A percentile compares a stretch with the other conserved stretches of the same genome.
Conservation (phyloP, 768 basidiomycete species). For the Kwoniella dendrophila region DNA sequence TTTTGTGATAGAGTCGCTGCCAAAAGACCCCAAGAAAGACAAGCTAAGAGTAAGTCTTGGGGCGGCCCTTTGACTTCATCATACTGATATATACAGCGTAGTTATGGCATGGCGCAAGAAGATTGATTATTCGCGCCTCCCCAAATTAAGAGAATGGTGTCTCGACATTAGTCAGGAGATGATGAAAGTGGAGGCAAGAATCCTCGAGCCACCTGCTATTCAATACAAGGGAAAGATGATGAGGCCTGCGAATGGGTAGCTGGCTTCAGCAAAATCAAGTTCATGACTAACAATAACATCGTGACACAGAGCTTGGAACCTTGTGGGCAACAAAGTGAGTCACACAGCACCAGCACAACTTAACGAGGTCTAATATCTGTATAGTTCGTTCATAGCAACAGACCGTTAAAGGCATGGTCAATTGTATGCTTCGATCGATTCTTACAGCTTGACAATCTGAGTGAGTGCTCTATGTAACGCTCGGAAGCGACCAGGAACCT, state of each 20-base stretch:
- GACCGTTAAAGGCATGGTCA: not conserved
- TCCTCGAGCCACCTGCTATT: slow-evolving; percentile 44
- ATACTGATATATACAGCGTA: slow-evolving; percentile 6
- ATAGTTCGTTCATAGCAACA: not conserved
- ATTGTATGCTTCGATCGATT: not conserved
- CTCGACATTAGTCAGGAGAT: slow-evolving; percentile 36
- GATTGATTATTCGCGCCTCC: slow-evolving; percentile 43
- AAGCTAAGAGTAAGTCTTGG: slow-evolving; percentile 28
- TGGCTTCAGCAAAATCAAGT: too few species aligned
- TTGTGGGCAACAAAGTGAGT: not conserved
- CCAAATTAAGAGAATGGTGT: slow-evolving; percentile 51
- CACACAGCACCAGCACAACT: not conserved
- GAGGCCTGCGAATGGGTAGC: slow-evolving; percentile 29
- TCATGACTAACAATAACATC: too few species aligned
- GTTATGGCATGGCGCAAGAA: slow-evolving; percentile 48
- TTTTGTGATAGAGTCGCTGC: slow-evolving; percentile 30
- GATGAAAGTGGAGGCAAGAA: slow-evolving; percentile 46
- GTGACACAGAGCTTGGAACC: not conserved
- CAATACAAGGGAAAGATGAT: slow-evolving; percentile 35
- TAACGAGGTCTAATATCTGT: not conserved
- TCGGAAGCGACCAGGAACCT: not conserved
- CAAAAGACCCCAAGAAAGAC: slow-evolving; percentile 45
- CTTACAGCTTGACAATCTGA: not conserved
- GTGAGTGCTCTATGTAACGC: not conserved
- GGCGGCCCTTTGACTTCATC: not conserved